phyloP scores from a whole-genome alignment of 148 eudicot species.

The Selenicereus undatus region DNA sequence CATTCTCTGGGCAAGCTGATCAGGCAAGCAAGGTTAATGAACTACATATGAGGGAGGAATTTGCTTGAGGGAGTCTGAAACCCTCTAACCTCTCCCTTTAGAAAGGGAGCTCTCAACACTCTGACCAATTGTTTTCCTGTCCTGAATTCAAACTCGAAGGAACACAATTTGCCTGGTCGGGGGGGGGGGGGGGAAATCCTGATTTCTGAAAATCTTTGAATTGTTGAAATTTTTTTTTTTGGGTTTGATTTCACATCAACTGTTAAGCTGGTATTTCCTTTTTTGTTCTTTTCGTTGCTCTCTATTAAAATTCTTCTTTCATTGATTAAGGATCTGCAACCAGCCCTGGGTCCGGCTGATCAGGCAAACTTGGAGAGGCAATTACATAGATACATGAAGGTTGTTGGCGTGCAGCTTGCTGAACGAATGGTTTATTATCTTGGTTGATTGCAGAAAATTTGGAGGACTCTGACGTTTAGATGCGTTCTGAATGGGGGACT shows the following conservation, averaged over 20 bases:
- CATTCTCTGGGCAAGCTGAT: neutral
- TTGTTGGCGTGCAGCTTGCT: constrained; percentile 64
- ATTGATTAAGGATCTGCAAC: constrained; percentile 50
- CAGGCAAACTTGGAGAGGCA: constrained; percentile 41
- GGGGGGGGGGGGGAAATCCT: neutral
- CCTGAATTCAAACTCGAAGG: too few relatives aligned
- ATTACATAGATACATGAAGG: constrained; percentile 51
- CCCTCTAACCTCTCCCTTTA: neutral
- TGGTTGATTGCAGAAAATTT: constrained; percentile 26
- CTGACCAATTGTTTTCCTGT: neutral
- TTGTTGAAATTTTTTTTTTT: neutral
- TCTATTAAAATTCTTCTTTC: neutral
- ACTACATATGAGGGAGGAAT: too few relatives aligned
- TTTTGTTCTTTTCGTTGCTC: neutral
- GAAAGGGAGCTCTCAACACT: neutral
- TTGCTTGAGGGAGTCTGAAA: too few relatives aligned
- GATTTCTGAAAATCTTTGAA: neutral
- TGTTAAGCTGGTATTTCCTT: neutral
- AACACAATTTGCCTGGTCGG: too few relatives aligned
- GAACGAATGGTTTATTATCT: constrained; percentile 65
- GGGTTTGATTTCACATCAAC: neutral
- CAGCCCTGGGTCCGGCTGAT: constrained; percentile 37
- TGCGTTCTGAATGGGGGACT: neutral
- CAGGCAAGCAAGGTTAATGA: neutral
- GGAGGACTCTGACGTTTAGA: neutral